Evolutionary conservation across 129 eudicot genomes (phyloP).

Genomic region (Saposhnikovia divaricata): DNA sequence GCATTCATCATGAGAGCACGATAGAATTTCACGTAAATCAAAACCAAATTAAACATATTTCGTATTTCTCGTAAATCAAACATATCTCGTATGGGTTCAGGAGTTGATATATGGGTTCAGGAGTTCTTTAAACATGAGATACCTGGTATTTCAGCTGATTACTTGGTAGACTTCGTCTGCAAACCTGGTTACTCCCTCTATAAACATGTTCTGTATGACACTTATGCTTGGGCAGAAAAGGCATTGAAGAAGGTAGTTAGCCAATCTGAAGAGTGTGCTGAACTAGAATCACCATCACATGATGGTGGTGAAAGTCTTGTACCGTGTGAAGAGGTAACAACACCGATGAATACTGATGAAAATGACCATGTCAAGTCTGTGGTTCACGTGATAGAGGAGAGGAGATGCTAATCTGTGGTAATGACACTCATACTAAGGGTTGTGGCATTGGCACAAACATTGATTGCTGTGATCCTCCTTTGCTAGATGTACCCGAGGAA

Average conservation of each 20-base stretch:
- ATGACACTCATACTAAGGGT: slow-evolving; percentile 54
- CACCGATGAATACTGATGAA: slow-evolving; percentile 22
- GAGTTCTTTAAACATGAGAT: slow-evolving; percentile 71
- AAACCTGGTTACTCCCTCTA: slow-evolving; percentile 87
- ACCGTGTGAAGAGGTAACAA: slow-evolving; percentile 1
- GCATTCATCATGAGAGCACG: slow-evolving; percentile 2
- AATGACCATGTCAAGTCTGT: slow-evolving; percentile 63
- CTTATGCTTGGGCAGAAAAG: slow-evolving; percentile 81
- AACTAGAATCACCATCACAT: slow-evolving; percentile 21
- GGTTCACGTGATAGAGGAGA: slow-evolving; percentile 71
- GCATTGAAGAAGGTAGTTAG: slow-evolving; percentile 39
- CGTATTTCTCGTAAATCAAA: too few species aligned
- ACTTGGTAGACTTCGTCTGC: slow-evolving; percentile 87
- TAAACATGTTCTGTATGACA: slow-evolving; percentile 59
- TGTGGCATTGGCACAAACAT: slow-evolving; percentile 73
- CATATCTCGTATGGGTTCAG: too few species aligned
- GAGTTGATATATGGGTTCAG: slow-evolving; percentile 86
- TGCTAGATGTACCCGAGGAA: slow-evolving; percentile 54
- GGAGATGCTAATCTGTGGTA: slow-evolving; percentile 79
- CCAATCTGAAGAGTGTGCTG: slow-evolving; percentile 28
- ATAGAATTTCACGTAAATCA: neutral
- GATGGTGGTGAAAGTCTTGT: slow-evolving; percentile 18
- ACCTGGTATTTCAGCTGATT: slow-evolving; percentile 81
- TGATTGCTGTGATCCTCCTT: slow-evolving; percentile 84
- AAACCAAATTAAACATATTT: neutral